Conservation (phyloP, 129 eudicot genomes). For the Artemisia argyi region DNA sequence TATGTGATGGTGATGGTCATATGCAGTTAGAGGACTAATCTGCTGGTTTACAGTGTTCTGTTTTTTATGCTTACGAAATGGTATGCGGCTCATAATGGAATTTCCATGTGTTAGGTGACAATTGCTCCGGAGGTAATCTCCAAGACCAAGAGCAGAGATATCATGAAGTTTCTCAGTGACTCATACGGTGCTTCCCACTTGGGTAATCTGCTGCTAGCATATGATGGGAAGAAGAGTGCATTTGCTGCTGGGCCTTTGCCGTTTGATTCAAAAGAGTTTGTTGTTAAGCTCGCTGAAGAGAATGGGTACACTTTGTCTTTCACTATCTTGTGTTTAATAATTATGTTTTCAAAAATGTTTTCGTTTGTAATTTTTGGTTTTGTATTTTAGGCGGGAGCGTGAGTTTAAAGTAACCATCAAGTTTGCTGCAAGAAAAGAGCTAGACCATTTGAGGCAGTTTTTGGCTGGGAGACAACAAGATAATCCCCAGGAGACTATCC, state of each 20-base stretch:
- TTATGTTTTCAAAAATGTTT: neutral
- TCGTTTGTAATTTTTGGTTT: neutral
- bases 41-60: no score
- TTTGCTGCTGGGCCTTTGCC: constrained; percentile 2
- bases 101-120: neutral
- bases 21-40: no score
- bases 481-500: constrained; percentile 68
- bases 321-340: neutral
- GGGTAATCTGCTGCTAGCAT: neutral
- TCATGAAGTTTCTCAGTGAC: neutral
- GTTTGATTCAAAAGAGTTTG: neutral
- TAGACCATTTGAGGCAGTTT: constrained; percentile 48
- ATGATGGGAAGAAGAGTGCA: constrained; percentile 4
- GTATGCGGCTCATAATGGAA: neutral
- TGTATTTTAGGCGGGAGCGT: constrained; percentile 37
- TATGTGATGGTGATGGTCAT: no score
- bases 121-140: neutral
- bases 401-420: constrained; percentile 56
- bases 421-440: constrained; percentile 54
- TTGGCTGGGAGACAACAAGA: constrained; percentile 49
- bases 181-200: neutral
- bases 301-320: neutral
- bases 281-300: neutral
- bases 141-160: neutral
- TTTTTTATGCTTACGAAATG: no score